Percentiles rank a stretch among this genome's conserved stretches.
These are phyloP conservation scores for Hyaloscypha bicolor DNA, from an alignment of 495 filamentous ascomycete species.

Conservation along the genomic window DNA sequence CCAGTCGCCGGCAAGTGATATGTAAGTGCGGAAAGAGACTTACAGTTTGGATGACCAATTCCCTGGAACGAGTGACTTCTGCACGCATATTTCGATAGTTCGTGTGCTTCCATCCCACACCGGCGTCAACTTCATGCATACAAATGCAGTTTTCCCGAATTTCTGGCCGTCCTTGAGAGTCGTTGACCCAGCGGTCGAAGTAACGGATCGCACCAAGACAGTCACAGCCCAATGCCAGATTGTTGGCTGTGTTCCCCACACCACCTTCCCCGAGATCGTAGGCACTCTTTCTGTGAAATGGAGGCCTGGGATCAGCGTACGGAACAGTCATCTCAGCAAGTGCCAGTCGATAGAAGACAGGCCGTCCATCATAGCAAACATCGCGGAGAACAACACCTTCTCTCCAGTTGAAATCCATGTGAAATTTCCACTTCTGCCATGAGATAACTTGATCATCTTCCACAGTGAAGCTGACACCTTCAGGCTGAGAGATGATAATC, in stretches of 20 bases:
- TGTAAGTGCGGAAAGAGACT: constrained; percentile 20
- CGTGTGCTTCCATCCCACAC: constrained; percentile 82
- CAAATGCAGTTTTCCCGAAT: constrained; percentile 75
- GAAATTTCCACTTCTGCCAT: constrained; percentile 72
- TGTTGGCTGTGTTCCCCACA: constrained; percentile 73
- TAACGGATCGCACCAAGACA: constrained; percentile 78
- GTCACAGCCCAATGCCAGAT: constrained; percentile 68
- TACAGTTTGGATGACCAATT: constrained; percentile 72
- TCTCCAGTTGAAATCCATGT: constrained; percentile 70
- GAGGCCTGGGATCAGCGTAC: constrained; percentile 63
- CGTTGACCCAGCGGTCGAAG: constrained; percentile 38
- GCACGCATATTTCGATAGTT: constrained; percentile 75
- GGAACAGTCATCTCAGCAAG: constrained; percentile 71
- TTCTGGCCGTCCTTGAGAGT: constrained; percentile 52
- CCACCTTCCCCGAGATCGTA: constrained; percentile 80
- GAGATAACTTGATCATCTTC: constrained; percentile 46
- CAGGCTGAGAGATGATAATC: constrained; percentile 51
- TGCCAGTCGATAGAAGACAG: constrained; percentile 66
- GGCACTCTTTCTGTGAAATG: constrained; percentile 74
- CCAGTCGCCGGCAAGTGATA: no score
- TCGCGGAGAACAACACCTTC: constrained; percentile 72
- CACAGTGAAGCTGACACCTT: constrained; percentile 50
- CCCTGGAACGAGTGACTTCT: constrained; percentile 65
- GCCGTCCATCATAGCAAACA: constrained; percentile 42
- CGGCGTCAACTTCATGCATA: constrained; percentile 72